Base-by-base conservation (phyloP, 2,329 filamentous ascomycete species). In the Cordyceps cicadae region DNA sequence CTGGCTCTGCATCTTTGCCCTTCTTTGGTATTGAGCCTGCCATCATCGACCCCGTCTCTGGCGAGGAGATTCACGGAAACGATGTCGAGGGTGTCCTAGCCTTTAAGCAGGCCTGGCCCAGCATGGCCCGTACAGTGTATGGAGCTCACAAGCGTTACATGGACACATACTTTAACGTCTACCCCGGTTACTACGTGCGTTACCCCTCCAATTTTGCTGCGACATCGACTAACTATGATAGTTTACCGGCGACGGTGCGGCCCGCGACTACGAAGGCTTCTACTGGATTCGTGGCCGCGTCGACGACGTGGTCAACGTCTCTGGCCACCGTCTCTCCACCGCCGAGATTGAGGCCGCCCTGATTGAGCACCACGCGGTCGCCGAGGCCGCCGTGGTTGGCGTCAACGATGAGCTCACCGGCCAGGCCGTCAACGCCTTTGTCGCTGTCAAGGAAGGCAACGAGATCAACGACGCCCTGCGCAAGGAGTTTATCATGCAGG, bases 231-330 rank as follows among this genome's bases (percentile, higher is more conserved):
- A 59, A 62, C 53, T 48, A 2, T 5, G 51, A 12, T 66, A 90
- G 87, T 95, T 94, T 78, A 94, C 90, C 17, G 90, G 90, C 62
- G 94, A 99, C 72, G 94, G 94, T 71, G 94, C 94, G 60, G 94
- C 90, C 63, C 90, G 94, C 71, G 94, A 99, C 74, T 89, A 96
- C 76, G 94, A 99, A 70, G 94, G 94, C 61, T 99, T 97, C 81
- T 99, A 97, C 85, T 99, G 94, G 94, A 99, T 99, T 74, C 90
- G 94, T 64, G 94, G 94, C 66, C 92, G 94, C 75, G 94, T 99
- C 58, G 94, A 99, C 72, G 94, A 99, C 70, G 94, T 99, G 49
- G 93, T 99, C 74, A 99, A 99, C 76, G 94, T 99, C 64, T 94
- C 89, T 68, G 94, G 94, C 32, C 94, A 99, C 76, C 88, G 94